Percentiles rank a stretch among this genome's conserved stretches.
These are phyloP conservation scores for Calonectria ilicicola DNA, from an alignment of 2,329 filamentous ascomycete genomes.

Conservation along the genomic window DNA sequence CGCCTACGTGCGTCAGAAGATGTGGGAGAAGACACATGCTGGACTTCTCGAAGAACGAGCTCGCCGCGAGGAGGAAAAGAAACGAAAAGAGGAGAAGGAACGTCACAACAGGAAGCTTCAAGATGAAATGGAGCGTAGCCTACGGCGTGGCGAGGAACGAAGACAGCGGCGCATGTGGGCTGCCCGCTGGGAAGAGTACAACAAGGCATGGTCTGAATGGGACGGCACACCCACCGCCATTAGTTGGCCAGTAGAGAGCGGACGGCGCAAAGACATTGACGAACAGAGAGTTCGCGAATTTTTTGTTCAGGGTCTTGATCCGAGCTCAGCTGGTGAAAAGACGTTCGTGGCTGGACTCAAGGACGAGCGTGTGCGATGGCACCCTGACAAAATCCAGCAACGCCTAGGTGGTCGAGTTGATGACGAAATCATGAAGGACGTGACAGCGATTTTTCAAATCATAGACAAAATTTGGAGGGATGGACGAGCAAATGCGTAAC, in stretches of 20 bases:
- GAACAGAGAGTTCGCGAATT: slow-evolving; percentile 76
- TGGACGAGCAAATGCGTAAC: slow-evolving; percentile 52
- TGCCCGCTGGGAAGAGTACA: slow-evolving; percentile 75
- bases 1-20: slow-evolving; percentile 83
- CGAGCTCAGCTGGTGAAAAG: slow-evolving; percentile 57
- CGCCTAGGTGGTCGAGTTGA: slow-evolving; percentile 81
- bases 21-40: slow-evolving; percentile 96
- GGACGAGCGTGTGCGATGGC: slow-evolving; percentile 90
- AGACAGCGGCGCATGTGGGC: slow-evolving; percentile 65
- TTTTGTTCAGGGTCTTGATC: slow-evolving; percentile 64
- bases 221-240: slow-evolving; percentile 56
- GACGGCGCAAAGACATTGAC: slow-evolving; percentile 65
- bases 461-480: slow-evolving; percentile 86
- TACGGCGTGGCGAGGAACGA: slow-evolving; percentile 75
- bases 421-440: slow-evolving; percentile 76
- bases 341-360: slow-evolving; percentile 72
- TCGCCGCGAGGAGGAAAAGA: slow-evolving; percentile 65
- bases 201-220: slow-evolving; percentile 70
- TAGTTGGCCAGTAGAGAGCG: slow-evolving; percentile 80
- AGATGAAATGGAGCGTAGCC: slow-evolving; percentile 75
- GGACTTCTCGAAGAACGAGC: slow-evolving; percentile 83
- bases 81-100: slow-evolving; percentile 64
- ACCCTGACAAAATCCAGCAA: slow-evolving; percentile 98
- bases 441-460: slow-evolving; percentile 93
- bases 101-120: slow-evolving; percentile 64